These are phyloP conservation scores for Ogataea hybrid DNA, from an alignment of 1,139 yeast genomes.

Conservation along the genomic window DNA sequence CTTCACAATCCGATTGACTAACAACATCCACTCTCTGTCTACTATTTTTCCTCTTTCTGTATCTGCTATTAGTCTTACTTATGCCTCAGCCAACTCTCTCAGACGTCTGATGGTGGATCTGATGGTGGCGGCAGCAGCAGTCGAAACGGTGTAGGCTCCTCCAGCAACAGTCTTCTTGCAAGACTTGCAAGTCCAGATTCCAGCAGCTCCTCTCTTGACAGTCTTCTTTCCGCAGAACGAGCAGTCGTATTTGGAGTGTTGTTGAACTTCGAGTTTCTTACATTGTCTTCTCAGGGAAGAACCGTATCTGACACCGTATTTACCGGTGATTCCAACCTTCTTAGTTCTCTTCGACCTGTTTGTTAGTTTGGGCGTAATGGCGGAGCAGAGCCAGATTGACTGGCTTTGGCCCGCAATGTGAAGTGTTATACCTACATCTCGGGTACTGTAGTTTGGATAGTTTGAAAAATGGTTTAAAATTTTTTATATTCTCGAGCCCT, in stretches of 20 bases:
- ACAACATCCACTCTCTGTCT: neutral
- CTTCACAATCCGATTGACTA: neutral
- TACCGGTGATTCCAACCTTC: conserved; percentile 99
- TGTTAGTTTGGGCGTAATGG: conserved; percentile 16
- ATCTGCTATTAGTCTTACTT: conserved; percentile 34
- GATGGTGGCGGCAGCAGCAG: conserved; percentile 99
- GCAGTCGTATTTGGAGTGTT: conserved; percentile 98
- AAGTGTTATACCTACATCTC: conserved; percentile 9
- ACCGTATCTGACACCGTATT: conserved; percentile 99
- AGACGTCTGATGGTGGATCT: conserved; percentile 99
- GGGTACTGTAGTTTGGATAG: conserved; percentile 12
- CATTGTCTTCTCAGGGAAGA: conserved; percentile 99
- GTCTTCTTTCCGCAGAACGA: conserved; percentile 99
- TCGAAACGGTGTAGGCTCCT: conserved; percentile 99
- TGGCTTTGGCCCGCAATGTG: neutral
- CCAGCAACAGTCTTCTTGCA: conserved; percentile 98
- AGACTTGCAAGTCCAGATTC: conserved; percentile 97
- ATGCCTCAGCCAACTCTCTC: conserved; percentile 99
- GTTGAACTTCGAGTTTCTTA: conserved; percentile 98
- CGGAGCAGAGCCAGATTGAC: neutral
- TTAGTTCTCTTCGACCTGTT: conserved; percentile 98
- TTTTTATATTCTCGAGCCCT: conserved; percentile 10
- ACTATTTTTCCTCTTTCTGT: conserved; percentile 6
- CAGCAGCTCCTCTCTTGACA: conserved; percentile 97
- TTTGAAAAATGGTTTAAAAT: conserved; percentile 10